Conservation (phyloP, 2,329 filamentous ascomycete genomes). For the Xylariaceae sp. region DNA sequence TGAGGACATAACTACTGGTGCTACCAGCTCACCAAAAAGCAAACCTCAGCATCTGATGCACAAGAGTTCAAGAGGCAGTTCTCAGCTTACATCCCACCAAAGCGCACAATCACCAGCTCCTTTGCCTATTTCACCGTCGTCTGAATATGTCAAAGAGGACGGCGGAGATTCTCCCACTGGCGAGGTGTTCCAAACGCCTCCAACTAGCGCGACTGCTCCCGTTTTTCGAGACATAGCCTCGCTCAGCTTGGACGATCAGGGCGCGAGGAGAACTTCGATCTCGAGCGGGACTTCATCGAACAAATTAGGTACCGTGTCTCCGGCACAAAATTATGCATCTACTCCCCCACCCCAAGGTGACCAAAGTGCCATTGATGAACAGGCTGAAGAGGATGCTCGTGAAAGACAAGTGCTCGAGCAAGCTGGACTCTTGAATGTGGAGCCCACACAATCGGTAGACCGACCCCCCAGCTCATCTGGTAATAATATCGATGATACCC, state of each 20-base stretch:
- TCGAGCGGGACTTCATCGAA: conserved; percentile 40
- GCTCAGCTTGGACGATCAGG: conserved; percentile 29
- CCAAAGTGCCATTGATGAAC: conserved; percentile 26
- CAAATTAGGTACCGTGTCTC: conserved; percentile 26
- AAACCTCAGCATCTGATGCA: conserved; percentile 16
- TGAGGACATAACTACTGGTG: conserved; percentile 14
- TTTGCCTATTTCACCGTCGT: conserved; percentile 28
- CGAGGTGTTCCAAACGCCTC: conserved; percentile 47
- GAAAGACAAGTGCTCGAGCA: conserved; percentile 66
- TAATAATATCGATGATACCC: conserved; percentile 37
- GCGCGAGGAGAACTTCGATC: conserved; percentile 37
- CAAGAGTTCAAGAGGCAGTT: conserved; percentile 32
- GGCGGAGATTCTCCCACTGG: conserved; percentile 35
- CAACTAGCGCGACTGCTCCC: conserved; percentile 34
- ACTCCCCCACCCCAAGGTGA: conserved; percentile 28
- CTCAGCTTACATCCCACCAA: conserved; percentile 28
- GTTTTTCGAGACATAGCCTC: conserved; percentile 39
- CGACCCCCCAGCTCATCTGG: conserved; percentile 35
- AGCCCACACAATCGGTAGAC: conserved; percentile 36
- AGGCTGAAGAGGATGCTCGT: conserved; percentile 56
- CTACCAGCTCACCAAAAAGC: conserved; percentile 9
- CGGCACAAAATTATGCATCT: conserved; percentile 27
- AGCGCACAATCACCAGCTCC: conserved; percentile 33
- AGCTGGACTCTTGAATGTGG: conserved; percentile 56
- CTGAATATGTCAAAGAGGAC: conserved; percentile 23